A percentile compares a stretch with the other conserved stretches of the same genome.
Conservation (phyloP, 1,139 yeast genomes). For the Nadsonia commutata region DNA sequence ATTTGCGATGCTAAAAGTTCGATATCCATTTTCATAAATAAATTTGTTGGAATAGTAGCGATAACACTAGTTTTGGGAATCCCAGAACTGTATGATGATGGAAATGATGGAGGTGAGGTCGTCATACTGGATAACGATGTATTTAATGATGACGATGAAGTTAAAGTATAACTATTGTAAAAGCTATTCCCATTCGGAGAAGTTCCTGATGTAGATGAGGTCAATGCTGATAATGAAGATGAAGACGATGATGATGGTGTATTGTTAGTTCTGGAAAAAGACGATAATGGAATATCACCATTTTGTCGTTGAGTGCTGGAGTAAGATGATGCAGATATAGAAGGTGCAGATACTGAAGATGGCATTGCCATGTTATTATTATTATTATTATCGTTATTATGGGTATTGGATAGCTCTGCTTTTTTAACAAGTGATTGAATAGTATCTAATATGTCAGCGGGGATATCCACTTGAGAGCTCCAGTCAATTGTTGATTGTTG, state of each 20-base stretch:
- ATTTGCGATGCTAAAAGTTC: conserved; percentile 24
- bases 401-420: background rate
- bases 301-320: too few relatives aligned
- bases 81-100: background rate
- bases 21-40: conserved; percentile 20
- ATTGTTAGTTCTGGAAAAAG: background rate
- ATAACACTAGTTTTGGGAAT: conserved; percentile 7
- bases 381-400: background rate
- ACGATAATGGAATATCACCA: too few relatives aligned
- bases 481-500: conserved; percentile 15
- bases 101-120: conserved; percentile 1
- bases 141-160: conserved; percentile 1
- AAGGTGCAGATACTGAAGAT: too few relatives aligned
- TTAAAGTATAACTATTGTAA: background rate
- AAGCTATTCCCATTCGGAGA: conserved; percentile 1
- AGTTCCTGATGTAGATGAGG: conserved; percentile 1
- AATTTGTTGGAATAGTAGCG: conserved; percentile 19
- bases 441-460: background rate
- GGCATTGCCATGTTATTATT: too few relatives aligned
- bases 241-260: background rate
- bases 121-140: conserved; percentile 1
- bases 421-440: background rate
- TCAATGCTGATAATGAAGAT: background rate
- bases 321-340: too few relatives aligned
- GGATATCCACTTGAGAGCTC: conserved; percentile 14